Conservation (phyloP, 2,329 filamentous ascomycete genomes). For the Nannizziopsis arthrosporioides region DNA sequence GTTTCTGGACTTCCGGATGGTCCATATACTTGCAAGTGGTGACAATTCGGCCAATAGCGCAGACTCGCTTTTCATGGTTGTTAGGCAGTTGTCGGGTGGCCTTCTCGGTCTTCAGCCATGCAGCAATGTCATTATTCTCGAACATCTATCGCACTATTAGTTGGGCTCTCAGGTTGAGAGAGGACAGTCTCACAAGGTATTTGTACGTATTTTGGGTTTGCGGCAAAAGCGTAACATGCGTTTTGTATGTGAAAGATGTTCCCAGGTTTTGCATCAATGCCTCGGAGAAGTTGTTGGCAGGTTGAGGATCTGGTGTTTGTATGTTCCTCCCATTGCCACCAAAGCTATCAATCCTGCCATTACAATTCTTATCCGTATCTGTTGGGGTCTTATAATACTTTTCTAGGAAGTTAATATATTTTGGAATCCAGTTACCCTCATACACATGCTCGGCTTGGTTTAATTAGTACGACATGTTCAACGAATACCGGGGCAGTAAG, state of each 20-base stretch:
- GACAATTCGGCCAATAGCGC: constrained; percentile 7
- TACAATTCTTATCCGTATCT: neutral
- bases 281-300: constrained; percentile 1
- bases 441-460: constrained; percentile 8
- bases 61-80: neutral
- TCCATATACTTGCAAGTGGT: constrained; percentile 9
- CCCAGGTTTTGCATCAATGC: constrained; percentile 9
- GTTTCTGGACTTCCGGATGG: neutral
- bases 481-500: too few relatives aligned
- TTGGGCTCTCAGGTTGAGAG: neutral
- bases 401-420: constrained; percentile 6
- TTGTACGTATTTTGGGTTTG: constrained; percentile 5
- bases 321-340: neutral
- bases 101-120: neutral
- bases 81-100: neutral
- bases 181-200: neutral
- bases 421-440: constrained; percentile 9
- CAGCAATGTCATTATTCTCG: constrained; percentile 3
- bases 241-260: constrained; percentile 2
- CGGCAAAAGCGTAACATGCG: constrained; percentile 4
- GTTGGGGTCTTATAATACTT: neutral
- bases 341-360: neutral
- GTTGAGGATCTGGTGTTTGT: neutral
- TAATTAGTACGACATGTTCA: neutral
- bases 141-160: constrained; percentile 7